Percentiles rank a stretch among this genome's conserved stretches.
Conservation (phyloP, 1,284 basidiomycete genomes). For the Flammula alnicola region DNA sequence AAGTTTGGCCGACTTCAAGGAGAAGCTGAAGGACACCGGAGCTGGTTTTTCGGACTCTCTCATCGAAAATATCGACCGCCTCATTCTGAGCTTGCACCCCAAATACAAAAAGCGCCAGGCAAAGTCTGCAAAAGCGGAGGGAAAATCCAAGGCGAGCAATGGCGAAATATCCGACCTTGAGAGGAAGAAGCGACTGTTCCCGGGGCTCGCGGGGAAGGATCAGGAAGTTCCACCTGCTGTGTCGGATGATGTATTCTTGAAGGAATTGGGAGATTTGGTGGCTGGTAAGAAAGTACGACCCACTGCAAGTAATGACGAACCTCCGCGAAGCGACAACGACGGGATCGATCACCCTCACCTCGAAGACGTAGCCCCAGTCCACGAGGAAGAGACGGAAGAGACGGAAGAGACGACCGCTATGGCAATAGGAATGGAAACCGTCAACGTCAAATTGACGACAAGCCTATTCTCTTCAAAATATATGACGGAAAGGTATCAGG, state of each 20-base stretch:
- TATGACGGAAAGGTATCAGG: slow-evolving; percentile 88
- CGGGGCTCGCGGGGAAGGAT: slow-evolving; percentile 88
- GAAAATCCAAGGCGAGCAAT: slow-evolving; percentile 41
- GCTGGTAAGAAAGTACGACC: slow-evolving; percentile 65
- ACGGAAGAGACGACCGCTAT: slow-evolving; percentile 23
- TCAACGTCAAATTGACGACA: slow-evolving; percentile 68
- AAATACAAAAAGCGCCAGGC: slow-evolving; percentile 84
- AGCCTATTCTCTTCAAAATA: slow-evolving; percentile 92
- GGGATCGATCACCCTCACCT: slow-evolving; percentile 48
- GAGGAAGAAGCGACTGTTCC: slow-evolving; percentile 85
- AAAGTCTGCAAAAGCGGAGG: slow-evolving; percentile 48
- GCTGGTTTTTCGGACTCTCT: slow-evolving; percentile 91
- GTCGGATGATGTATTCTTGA: slow-evolving; percentile 70
- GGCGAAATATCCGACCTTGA: slow-evolving; percentile 64
- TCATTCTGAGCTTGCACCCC: slow-evolving; percentile 94
- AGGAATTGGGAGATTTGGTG: slow-evolving; percentile 89
- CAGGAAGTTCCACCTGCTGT: slow-evolving; percentile 60
- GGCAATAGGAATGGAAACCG: slow-evolving; percentile 46
- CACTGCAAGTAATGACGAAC: slow-evolving; percentile 47
- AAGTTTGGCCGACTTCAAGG: slow-evolving; percentile 80
- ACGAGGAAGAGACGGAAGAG: slow-evolving; percentile 51
- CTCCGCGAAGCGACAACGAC: slow-evolving; percentile 62
- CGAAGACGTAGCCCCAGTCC: slow-evolving; percentile 62
- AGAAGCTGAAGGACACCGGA: slow-evolving; percentile 79
- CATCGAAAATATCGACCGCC: slow-evolving; percentile 90